Percentiles rank a stretch among this genome's conserved stretches.
These are phyloP conservation scores for Alternaria burnsii DNA, from an alignment of 2,329 filamentous ascomycete species.

Conservation along the genomic window DNA sequence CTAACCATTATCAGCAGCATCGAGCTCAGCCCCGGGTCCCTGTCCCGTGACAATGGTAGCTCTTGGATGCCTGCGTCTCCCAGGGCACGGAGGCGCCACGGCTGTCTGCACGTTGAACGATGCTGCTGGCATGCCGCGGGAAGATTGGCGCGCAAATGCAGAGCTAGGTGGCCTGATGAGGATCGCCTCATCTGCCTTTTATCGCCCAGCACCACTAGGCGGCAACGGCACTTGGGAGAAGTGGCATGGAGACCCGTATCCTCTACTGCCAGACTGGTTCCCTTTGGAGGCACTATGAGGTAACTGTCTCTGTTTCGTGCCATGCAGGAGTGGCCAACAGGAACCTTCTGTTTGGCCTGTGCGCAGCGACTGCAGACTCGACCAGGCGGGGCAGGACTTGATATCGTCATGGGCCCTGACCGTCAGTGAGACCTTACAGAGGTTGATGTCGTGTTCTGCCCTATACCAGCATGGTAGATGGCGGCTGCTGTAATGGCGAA, in stretches of 20 bases:
- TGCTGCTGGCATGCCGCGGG: constrained; percentile 18
- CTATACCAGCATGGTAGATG: constrained; percentile 15
- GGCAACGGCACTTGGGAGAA: constrained; percentile 7
- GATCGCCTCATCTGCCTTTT: constrained; percentile 6
- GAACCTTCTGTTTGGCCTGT: neutral
- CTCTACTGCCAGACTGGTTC: constrained; percentile 6
- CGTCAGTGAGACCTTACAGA: constrained; percentile 17
- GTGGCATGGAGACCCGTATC: neutral
- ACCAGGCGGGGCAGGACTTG: constrained; percentile 14
- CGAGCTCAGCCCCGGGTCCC: constrained; percentile 11
- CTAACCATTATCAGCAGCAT: constrained; percentile 18
- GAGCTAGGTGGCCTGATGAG: constrained; percentile 16
- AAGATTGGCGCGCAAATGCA: constrained; percentile 17
- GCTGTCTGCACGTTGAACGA: constrained; percentile 14
- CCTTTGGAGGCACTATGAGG: constrained; percentile 3
- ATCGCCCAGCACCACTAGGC: constrained; percentile 11
- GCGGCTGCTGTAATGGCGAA: constrained; percentile 20
- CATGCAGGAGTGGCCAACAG: constrained; percentile 8
- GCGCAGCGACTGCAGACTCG: neutral
- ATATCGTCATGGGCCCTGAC: constrained; percentile 24
- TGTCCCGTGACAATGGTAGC: constrained; percentile 26
- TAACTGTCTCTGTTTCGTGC: constrained; percentile 8
- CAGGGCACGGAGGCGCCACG: constrained; percentile 19
- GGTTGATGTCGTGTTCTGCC: constrained; percentile 27
- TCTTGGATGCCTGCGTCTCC: constrained; percentile 14